phyloP scores from a whole-genome alignment of 192 early-diverging fungal genomes.

The Diversispora epigaea region DNA sequence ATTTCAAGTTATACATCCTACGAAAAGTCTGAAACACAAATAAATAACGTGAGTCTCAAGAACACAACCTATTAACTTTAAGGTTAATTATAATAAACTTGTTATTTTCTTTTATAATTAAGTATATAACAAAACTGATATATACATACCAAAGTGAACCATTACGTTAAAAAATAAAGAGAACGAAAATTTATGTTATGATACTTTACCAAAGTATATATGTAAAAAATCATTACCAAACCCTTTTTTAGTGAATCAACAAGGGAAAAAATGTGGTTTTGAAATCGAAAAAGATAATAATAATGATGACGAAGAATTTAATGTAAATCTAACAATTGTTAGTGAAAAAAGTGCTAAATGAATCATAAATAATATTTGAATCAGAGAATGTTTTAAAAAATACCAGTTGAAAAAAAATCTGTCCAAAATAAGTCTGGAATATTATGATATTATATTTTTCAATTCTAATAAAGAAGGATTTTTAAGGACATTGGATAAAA shows the following conservation, averaged over 20 bases:
- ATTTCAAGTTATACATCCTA: slow-evolving; percentile 10
- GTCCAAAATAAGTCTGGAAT: slow-evolving; percentile 13
- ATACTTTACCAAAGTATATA: slow-evolving; percentile 17
- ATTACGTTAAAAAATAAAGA: neutral
- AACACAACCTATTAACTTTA: neutral
- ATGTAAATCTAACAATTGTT: neutral
- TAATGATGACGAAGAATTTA: neutral
- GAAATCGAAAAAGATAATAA: slow-evolving; percentile 11
- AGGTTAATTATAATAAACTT: slow-evolving; percentile 19
- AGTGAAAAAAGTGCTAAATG: neutral
- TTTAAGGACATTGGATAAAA: slow-evolving; percentile 15
- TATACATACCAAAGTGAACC: neutral
- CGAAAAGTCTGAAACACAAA: slow-evolving; percentile 10
- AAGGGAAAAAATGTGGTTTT: slow-evolving; percentile 4
- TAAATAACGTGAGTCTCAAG: slow-evolving; percentile 3
- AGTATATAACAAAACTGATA: neutral
- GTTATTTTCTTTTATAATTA: slow-evolving; percentile 3
- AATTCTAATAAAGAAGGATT: slow-evolving; percentile 4
- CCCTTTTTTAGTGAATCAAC: slow-evolving; percentile 4
- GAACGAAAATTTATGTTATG: neutral
- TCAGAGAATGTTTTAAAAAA: neutral
- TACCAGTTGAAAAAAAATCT: slow-evolving; percentile 5
- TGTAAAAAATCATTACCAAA: neutral
- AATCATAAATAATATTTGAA: neutral
- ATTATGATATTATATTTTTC: slow-evolving; percentile 12